These are phyloP conservation scores for Ziziphus jujuba DNA, from an alignment of 306 rosid species.

Conservation along the genomic window DNA sequence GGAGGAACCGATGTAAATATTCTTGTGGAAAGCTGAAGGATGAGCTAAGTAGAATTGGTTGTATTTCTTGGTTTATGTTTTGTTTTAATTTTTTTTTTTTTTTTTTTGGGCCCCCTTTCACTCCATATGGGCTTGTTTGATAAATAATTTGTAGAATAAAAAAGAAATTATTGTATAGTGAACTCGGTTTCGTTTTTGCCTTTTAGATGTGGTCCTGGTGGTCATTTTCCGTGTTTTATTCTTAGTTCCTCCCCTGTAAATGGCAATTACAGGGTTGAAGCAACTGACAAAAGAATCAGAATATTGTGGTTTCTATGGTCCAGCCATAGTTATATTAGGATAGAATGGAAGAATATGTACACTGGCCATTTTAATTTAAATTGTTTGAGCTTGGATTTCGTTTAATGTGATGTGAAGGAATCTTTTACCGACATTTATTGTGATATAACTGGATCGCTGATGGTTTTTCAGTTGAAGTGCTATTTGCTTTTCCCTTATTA, in stretches of 20 bases:
- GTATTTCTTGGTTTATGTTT: slow-evolving; percentile 44
- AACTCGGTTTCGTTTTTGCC: slow-evolving; percentile 2
- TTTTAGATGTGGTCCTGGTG: background rate
- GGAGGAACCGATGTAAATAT: slow-evolving; percentile 59
- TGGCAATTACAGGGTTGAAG: no score
- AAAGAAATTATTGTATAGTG: slow-evolving; percentile 51
- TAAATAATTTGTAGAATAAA: slow-evolving; percentile 75
- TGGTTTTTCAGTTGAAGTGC: no score
- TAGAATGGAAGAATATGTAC: no score
- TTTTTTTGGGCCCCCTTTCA: background rate
- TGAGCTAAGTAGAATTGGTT: slow-evolving; percentile 52
- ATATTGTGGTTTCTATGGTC: no score
- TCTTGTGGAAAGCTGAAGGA: slow-evolving; percentile 44
- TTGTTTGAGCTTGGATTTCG: no score
- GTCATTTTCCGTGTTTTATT: background rate
- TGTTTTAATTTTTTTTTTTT: background rate
- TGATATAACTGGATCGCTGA: no score
- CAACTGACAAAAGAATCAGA: no score
- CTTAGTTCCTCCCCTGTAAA: background rate
- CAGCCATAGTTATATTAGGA: no score
- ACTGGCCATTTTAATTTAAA: no score
- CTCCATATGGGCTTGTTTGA: slow-evolving; percentile 51
- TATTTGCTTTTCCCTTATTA: no score
- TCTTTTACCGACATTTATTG: no score
- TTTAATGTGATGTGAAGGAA: no score